Evolutionary conservation across 768 basidiomycete genomes (phyloP).

Genomic region (Pulveroboletus ravenelii): DNA sequence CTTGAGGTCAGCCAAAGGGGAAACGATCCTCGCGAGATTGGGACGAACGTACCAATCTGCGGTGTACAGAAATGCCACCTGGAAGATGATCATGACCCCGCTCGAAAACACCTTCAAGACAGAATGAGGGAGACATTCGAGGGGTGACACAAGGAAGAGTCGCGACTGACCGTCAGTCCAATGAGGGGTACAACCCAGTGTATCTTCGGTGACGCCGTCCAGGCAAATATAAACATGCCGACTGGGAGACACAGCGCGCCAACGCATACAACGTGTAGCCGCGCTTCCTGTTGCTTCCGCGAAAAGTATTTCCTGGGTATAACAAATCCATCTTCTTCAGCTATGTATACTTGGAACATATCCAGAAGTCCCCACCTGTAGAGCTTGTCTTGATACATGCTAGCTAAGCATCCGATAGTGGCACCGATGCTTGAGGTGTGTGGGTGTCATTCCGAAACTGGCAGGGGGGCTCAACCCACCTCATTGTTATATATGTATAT

Average conservation of each 20-base stretch:
- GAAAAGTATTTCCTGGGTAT: constrained; percentile 21
- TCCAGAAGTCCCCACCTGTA: constrained; percentile 35
- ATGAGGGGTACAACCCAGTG: constrained; percentile 50
- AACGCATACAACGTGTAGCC: constrained; percentile 50
- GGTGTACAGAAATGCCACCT: constrained; percentile 44
- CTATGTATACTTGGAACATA: constrained; percentile 8
- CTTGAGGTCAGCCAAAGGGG: neutral
- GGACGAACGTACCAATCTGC: constrained; percentile 42
- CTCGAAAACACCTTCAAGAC: constrained; percentile 37
- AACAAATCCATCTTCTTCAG: constrained; percentile 6
- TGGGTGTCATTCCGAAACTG: neutral
- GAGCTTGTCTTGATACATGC: constrained; percentile 45
- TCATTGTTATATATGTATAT: constrained; percentile 31
- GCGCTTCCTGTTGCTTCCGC: constrained; percentile 47
- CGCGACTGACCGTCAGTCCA: constrained; percentile 18
- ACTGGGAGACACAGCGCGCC: constrained; percentile 51
- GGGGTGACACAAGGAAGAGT: neutral
- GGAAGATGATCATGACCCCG: constrained; percentile 29
- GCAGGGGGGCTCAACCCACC: constrained; percentile 33
- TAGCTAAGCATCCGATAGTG: constrained; percentile 40
- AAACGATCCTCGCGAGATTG: neutral
- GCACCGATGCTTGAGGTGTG: constrained; percentile 44
- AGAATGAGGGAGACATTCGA: neutral
- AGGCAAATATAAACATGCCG: constrained; percentile 67
- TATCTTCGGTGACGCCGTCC: constrained; percentile 52